phyloP scores from a whole-genome alignment of 2,329 filamentous ascomycete genomes.

The Trichoderma sp. region DNA sequence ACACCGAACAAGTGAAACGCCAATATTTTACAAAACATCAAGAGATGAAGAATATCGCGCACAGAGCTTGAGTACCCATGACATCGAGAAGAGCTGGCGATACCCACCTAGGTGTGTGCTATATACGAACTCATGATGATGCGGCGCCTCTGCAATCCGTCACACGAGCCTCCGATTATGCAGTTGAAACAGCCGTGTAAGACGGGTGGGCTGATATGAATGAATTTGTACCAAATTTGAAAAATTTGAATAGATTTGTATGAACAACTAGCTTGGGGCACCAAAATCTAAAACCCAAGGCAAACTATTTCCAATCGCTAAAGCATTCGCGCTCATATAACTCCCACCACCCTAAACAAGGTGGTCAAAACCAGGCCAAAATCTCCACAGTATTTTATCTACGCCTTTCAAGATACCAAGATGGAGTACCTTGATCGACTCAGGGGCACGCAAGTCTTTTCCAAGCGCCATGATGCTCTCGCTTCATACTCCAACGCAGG shows the following conservation, averaged over 20 bases:
- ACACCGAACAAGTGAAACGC: not conserved
- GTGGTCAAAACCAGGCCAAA: not conserved
- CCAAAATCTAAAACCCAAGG: not conserved
- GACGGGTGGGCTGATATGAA: not conserved
- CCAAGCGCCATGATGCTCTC: not conserved
- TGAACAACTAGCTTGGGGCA: not conserved
- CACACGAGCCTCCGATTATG: not conserved
- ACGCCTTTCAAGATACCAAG: not conserved
- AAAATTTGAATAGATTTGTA: not conserved
- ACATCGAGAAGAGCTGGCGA: not conserved
- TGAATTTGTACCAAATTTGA: constrained; percentile 1
- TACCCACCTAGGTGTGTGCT: not conserved
- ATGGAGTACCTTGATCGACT: not conserved
- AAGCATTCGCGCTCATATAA: constrained; percentile 9
- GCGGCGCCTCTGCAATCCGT: not conserved
- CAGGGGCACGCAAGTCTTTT: not conserved
- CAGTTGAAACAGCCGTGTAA: not conserved
- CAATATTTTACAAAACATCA: not conserved
- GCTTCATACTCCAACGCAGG: not conserved
- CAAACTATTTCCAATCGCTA: constrained; percentile 3
- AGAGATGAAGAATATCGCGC: not conserved
- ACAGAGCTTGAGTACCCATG: not conserved
- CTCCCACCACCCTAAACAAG: not conserved
- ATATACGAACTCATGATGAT: not conserved
- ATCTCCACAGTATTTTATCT: not conserved